Conservation (phyloP, 2,329 filamentous ascomycete species). For the Fusarium begoniae region DNA sequence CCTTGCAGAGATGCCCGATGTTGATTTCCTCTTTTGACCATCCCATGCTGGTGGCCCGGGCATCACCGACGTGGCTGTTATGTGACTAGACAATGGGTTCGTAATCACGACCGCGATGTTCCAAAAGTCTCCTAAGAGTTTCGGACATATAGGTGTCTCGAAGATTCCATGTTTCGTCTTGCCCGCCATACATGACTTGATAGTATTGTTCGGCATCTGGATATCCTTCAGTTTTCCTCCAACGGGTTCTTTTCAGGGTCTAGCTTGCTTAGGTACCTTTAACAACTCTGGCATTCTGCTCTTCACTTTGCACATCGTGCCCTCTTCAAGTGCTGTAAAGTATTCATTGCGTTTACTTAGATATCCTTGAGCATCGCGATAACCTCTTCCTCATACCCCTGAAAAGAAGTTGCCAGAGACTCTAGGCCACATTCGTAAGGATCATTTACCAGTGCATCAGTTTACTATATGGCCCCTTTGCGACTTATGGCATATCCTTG, state of each 20-base stretch:
- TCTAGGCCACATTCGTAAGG: conserved; percentile 28
- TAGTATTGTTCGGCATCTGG: conserved; percentile 30
- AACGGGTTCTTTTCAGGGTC: not conserved
- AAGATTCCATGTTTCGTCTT: conserved; percentile 28
- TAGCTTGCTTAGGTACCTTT: not conserved
- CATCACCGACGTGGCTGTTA: conserved; percentile 28
- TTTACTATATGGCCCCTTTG: conserved; percentile 8
- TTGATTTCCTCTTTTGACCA: conserved; percentile 26
- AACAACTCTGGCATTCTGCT: conserved; percentile 27
- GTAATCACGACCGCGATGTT: conserved; percentile 11
- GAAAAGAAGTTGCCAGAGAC: conserved; percentile 15
- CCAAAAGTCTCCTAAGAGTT: conserved; percentile 18
- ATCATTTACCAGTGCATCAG: conserved; percentile 21
- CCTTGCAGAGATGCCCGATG: conserved; percentile 23
- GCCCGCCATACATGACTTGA: conserved; percentile 21
- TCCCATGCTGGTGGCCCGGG: conserved; percentile 27
- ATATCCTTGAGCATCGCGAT: conserved; percentile 18
- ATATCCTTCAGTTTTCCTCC: not conserved
- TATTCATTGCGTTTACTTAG: conserved; percentile 14
- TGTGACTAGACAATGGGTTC: conserved; percentile 32
- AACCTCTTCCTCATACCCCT: conserved; percentile 18
- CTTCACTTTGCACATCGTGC: conserved; percentile 21
- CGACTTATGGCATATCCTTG: conserved; percentile 25
- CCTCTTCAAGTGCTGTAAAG: not conserved
- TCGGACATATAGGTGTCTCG: conserved; percentile 26